These are phyloP conservation scores for Fusarium sp. DNA, from an alignment of 2,329 filamentous ascomycete species.

Conservation along the genomic window DNA sequence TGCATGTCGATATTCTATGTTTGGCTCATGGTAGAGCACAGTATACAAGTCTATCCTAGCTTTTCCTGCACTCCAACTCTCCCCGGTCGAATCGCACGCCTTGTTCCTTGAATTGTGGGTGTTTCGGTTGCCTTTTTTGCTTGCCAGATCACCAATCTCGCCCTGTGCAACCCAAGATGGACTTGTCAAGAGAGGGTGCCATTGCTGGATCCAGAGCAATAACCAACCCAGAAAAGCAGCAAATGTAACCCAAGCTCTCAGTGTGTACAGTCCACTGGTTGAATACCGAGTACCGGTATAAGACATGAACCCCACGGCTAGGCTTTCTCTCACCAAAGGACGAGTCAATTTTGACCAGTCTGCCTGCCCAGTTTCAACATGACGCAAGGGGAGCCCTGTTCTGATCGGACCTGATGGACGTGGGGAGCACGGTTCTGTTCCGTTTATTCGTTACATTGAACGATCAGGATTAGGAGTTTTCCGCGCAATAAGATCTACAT, in stretches of 20 bases:
- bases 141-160: conserved; percentile 27
- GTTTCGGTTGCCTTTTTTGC: conserved; percentile 35
- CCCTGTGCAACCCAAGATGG: conserved; percentile 21
- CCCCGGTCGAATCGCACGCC: conserved; percentile 22
- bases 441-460: conserved; percentile 18
- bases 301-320: conserved; percentile 41
- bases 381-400: conserved; percentile 43
- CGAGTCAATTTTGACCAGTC: conserved; percentile 22
- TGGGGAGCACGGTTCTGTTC: conserved; percentile 40
- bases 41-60: conserved; percentile 26
- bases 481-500: conserved; percentile 36
- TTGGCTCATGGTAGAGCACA: conserved; percentile 13
- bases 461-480: conserved; percentile 28
- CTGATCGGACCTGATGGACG: conserved; percentile 21
- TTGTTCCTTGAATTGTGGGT: conserved; percentile 18
- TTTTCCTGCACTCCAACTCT: conserved; percentile 24
- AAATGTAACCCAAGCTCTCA: conserved; percentile 7
- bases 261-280: not conserved
- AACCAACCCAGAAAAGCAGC: conserved; percentile 10
- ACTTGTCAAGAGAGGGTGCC: conserved; percentile 34
- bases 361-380: conserved; percentile 39
- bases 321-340: conserved; percentile 40
- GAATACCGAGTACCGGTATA: conserved; percentile 21
- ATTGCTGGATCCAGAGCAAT: conserved; percentile 37
- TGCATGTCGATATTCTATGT: conserved; percentile 43